These are phyloP conservation scores for Mariannaea sp. DNA, from an alignment of 2,329 filamentous ascomycete genomes.

Conservation along the genomic window DNA sequence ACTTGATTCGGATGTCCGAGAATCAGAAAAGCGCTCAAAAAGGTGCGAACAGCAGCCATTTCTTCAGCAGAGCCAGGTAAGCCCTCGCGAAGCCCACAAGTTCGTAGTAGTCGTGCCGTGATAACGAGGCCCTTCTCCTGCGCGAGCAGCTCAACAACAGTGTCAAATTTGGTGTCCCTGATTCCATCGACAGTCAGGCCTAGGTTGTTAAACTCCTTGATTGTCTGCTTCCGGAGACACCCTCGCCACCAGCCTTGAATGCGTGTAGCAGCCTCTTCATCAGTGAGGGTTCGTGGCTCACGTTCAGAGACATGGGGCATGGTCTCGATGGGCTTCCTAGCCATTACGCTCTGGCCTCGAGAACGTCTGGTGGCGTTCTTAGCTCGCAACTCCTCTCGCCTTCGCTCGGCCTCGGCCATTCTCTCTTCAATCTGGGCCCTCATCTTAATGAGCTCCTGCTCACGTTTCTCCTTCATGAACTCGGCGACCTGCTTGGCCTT, in stretches of 20 bases:
- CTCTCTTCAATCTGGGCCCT: conserved; percentile 79
- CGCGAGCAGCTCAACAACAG: conserved; percentile 70
- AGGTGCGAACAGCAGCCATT: conserved; percentile 74
- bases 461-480: conserved; percentile 78
- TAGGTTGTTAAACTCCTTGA: conserved; percentile 69
- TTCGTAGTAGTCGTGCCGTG: conserved; percentile 69
- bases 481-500: conserved; percentile 83
- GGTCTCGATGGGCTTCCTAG: conserved; percentile 55
- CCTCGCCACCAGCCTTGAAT: conserved; percentile 75
- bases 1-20: conserved; percentile 79
- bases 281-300: conserved; percentile 52
- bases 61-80: conserved; percentile 66
- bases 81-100: conserved; percentile 72
- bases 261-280: conserved; percentile 65
- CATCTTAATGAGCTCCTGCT: conserved; percentile 72
- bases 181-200: conserved; percentile 74
- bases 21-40: conserved; percentile 80
- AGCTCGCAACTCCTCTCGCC: conserved; percentile 67
- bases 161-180: conserved; percentile 72
- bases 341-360: conserved; percentile 56
- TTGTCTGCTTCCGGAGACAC: conserved; percentile 58
- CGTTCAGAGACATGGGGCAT: conserved; percentile 57
- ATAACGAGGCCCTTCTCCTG: conserved; percentile 68
- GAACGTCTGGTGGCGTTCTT: conserved; percentile 57
- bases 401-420: conserved; percentile 75